Evolutionary conservation across 345 rosid species (phyloP).

Genomic region (Kandelia obovata): DNA sequence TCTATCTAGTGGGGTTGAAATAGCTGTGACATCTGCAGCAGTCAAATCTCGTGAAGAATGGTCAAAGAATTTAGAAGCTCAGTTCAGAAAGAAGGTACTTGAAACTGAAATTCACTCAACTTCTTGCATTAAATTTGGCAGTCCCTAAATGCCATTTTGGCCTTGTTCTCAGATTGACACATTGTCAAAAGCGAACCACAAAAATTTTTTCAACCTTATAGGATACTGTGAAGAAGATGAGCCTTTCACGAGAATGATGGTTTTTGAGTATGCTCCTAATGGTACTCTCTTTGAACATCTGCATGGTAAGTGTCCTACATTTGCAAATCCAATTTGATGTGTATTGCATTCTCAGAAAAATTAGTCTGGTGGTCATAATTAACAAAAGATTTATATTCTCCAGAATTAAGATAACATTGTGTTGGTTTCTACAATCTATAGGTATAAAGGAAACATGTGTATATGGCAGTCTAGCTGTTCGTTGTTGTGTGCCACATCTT

Average conservation of each 20-base stretch:
- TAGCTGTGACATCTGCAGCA: slow-evolving; percentile 61
- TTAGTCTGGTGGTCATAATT: not conserved
- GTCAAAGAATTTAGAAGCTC: slow-evolving; percentile 68
- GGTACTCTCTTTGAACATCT: slow-evolving; percentile 94
- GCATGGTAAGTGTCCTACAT: slow-evolving; percentile 53
- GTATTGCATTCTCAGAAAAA: not conserved
- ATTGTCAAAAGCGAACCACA: slow-evolving; percentile 78
- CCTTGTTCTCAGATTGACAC: slow-evolving; percentile 59
- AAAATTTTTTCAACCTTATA: slow-evolving; percentile 84
- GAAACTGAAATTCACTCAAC: not conserved
- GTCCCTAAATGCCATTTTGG: slow-evolving; percentile 10
- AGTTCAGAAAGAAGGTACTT: slow-evolving; percentile 72
- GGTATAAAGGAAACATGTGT: not conserved
- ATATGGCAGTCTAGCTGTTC: too few relatives aligned
- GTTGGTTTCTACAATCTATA: not conserved
- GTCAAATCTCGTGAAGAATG: slow-evolving; percentile 53
- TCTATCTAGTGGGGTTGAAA: slow-evolving; percentile 82
- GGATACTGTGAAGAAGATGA: slow-evolving; percentile 80
- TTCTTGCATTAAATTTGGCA: not conserved
- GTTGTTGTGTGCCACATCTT: too few relatives aligned
- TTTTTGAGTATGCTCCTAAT: slow-evolving; percentile 94
- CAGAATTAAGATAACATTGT: not conserved
- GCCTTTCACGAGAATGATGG: slow-evolving; percentile 87
- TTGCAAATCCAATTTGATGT: not conserved
- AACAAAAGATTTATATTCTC: not conserved